phyloP scores from a whole-genome alignment of 2,329 filamentous ascomycete genomes.

The Plectosphaerella sp. region DNA sequence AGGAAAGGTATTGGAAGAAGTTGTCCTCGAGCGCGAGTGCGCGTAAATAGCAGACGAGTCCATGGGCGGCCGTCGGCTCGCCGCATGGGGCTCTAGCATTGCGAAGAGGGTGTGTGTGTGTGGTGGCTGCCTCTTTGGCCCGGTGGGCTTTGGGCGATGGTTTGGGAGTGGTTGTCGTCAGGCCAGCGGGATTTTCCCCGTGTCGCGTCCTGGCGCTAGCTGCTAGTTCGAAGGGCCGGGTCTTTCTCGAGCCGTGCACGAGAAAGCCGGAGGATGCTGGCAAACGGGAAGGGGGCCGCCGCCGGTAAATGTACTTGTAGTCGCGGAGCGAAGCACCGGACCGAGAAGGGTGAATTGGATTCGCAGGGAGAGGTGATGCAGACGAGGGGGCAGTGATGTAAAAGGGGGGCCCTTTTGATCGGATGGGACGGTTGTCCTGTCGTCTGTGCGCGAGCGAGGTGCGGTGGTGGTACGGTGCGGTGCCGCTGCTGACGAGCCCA shows the following conservation, averaged over 20 bases:
- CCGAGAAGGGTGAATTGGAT: too few species aligned
- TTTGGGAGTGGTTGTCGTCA: background rate
- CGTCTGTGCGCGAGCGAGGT: too few species aligned
- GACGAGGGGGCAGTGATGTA: background rate
- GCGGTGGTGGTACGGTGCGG: background rate
- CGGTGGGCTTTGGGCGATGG: too few species aligned
- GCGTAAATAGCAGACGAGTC: slow-evolving; percentile 33
- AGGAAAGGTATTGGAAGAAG: slow-evolving; percentile 50
- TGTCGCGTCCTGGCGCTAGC: background rate
- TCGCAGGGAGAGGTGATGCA: too few species aligned
- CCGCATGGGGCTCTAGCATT: slow-evolving; percentile 13
- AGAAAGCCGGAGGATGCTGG: too few species aligned
- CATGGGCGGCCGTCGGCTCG: slow-evolving; percentile 17
- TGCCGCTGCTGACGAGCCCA: background rate
- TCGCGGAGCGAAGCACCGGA: too few species aligned
- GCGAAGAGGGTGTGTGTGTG: background rate
- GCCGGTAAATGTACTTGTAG: too few species aligned
- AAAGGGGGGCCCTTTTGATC: too few species aligned
- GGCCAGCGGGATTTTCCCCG: background rate
- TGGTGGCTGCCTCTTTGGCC: background rate
- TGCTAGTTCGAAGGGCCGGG: too few species aligned
- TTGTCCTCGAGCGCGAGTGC: slow-evolving; percentile 53
- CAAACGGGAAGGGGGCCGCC: too few species aligned
- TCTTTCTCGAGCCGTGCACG: too few species aligned
- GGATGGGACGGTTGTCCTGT: too few species aligned